Percentiles rank a stretch among this genome's conserved stretches.
phyloP scores from a whole-genome alignment of 345 rosid species.

The Lumnitzera racemosa region DNA sequence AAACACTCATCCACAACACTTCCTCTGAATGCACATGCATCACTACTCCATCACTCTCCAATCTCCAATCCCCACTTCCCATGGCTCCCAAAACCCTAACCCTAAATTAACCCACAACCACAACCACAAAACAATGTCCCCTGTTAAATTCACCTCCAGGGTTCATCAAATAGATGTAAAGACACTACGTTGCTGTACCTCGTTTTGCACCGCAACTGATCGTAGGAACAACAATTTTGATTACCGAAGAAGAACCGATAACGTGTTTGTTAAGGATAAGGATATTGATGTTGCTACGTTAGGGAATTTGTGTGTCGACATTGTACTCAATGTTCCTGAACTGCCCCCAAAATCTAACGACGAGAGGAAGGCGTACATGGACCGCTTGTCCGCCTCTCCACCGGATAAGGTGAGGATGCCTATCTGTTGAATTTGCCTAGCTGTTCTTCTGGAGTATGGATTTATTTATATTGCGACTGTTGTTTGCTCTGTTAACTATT shows the following conservation, averaged over 20 bases:
- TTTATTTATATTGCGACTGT: too few relatives aligned
- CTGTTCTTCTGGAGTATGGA: background rate
- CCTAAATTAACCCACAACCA: slow-evolving; percentile 25
- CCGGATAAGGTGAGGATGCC: slow-evolving; percentile 64
- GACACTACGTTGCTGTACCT: too few relatives aligned
- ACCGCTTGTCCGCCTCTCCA: slow-evolving; percentile 55
- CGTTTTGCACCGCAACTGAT: slow-evolving; percentile 15
- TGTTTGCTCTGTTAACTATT: too few relatives aligned
- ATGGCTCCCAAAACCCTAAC: slow-evolving; percentile 14
- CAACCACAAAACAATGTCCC: slow-evolving; percentile 15
- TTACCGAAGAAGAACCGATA: background rate
- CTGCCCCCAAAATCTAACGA: slow-evolving; percentile 60
- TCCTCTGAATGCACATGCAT: slow-evolving; percentile 31
- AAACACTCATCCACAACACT: background rate
- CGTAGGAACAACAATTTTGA: slow-evolving; percentile 11
- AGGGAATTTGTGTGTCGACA: slow-evolving; percentile 93
- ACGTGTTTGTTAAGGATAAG: slow-evolving; percentile 12
- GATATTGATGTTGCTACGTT: slow-evolving; percentile 72
- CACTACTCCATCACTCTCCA: slow-evolving; percentile 31
- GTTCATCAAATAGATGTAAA: too few relatives aligned
- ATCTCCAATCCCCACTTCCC: slow-evolving; percentile 23
- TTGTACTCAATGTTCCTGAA: slow-evolving; percentile 72
- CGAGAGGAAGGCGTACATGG: slow-evolving; percentile 65
- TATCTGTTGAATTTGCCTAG: background rate
- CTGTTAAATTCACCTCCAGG: slow-evolving; percentile 10